Percentiles rank a stretch among this genome's conserved stretches.
Conservation (phyloP, 768 basidiomycete species). For the Amanita brunnescens region DNA sequence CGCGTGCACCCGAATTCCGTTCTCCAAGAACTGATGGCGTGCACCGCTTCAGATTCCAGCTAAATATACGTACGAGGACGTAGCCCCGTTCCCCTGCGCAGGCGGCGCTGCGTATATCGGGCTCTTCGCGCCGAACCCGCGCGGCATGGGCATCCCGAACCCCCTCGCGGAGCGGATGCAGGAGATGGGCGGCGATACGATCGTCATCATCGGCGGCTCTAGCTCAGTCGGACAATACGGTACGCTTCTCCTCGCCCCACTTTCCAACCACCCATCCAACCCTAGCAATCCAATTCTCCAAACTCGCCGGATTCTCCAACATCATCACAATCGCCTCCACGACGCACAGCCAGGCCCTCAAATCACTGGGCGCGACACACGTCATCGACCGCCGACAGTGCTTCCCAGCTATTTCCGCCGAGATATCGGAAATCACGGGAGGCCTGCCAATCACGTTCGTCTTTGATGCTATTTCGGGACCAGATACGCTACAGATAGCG, state of each 20-base stretch:
- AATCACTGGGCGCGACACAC: constrained; percentile 32
- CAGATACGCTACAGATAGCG: constrained; percentile 30
- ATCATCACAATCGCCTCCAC: constrained; percentile 30
- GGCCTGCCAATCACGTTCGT: constrained; percentile 12
- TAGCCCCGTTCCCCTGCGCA: constrained; percentile 32
- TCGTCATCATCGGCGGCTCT: constrained; percentile 16
- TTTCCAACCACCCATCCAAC: constrained; percentile 22
- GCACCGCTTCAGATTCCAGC: constrained; percentile 25
- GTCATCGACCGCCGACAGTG: constrained; percentile 22
- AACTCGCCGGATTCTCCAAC: constrained; percentile 30
- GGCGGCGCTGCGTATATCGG: constrained; percentile 34
- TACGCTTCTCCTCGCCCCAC: not conserved
- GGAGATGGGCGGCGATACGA: constrained; percentile 7
- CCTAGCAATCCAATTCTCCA: constrained; percentile 29
- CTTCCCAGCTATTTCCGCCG: not conserved
- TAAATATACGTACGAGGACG: constrained; percentile 33
- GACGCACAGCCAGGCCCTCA: constrained; percentile 19
- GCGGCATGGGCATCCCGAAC: constrained; percentile 12
- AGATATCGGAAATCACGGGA: constrained; percentile 14
- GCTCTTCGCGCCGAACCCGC: constrained; percentile 11
- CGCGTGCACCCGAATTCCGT: not conserved
- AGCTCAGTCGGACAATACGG: constrained; percentile 24
- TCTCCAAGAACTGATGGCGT: constrained; percentile 4
- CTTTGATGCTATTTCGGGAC: constrained; percentile 24
- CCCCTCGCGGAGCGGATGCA: constrained; percentile 5